Evolutionary conservation across 768 basidiomycete genomes (phyloP).

Genomic region (Termitomyces sp.): DNA sequence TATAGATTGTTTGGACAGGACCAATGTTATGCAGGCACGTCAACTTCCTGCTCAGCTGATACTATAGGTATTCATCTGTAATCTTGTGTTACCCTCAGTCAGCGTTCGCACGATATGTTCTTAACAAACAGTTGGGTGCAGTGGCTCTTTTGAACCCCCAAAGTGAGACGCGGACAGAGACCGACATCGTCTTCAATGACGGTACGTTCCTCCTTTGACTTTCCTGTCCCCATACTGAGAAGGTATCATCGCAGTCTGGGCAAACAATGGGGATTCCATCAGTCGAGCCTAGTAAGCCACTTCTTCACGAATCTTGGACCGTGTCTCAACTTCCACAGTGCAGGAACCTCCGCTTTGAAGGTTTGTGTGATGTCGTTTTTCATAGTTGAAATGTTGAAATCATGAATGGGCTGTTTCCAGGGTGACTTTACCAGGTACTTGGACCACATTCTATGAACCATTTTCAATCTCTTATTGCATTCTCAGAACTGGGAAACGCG

Average conservation of each 20-base stretch:
- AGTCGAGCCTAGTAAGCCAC: slow-evolving; percentile 76
- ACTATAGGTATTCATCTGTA: not conserved
- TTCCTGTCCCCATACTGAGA: not conserved
- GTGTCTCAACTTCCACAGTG: slow-evolving; percentile 39
- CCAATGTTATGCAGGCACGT: slow-evolving; percentile 86
- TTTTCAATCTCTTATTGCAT: slow-evolving; percentile 1
- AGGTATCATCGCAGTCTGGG: slow-evolving; percentile 70
- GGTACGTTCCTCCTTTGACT: slow-evolving; percentile 34
- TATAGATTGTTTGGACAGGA: slow-evolving; percentile 93
- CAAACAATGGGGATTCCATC: slow-evolving; percentile 96
- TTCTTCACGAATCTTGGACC: not conserved
- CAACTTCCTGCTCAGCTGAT: not conserved
- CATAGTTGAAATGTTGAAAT: not conserved
- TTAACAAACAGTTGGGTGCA: slow-evolving; percentile 71
- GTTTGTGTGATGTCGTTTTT: slow-evolving; percentile 32
- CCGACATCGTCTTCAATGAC: slow-evolving; percentile 77
- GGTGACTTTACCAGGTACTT: slow-evolving; percentile 82
- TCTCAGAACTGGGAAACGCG: slow-evolving; percentile 89
- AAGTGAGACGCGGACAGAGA: slow-evolving; percentile 50
- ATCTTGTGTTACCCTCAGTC: slow-evolving; percentile 47
- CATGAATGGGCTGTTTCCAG: slow-evolving; percentile 29
- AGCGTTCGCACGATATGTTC: slow-evolving; percentile 82
- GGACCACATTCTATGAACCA: not conserved
- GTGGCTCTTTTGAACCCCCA: slow-evolving; percentile 61
- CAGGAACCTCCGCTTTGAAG: slow-evolving; percentile 96